These are phyloP conservation scores for Noccaea bulbosa DNA, from an alignment of 345 rosid genomes.

Conservation along the genomic window DNA sequence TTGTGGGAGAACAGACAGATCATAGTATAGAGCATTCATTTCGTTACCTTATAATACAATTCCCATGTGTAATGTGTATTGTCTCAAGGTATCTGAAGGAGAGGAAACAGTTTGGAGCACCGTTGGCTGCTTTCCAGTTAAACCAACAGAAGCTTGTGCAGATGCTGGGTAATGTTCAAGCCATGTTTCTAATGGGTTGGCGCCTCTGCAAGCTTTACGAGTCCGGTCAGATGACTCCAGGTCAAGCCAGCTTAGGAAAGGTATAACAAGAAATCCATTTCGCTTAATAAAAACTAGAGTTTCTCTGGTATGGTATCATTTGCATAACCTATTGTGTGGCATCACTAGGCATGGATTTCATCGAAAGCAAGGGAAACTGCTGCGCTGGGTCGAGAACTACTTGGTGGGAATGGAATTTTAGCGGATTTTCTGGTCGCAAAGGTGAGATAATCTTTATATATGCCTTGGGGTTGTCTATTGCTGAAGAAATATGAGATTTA, in stretches of 20 bases:
- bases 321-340: slow-evolving; percentile 12
- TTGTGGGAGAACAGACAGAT: slow-evolving; percentile 18
- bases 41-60: not conserved
- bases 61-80: slow-evolving; percentile 6
- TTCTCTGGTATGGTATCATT: not conserved
- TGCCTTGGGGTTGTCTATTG: not conserved
- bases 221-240: slow-evolving; percentile 81
- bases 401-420: slow-evolving; percentile 92
- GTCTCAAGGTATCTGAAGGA: slow-evolving; percentile 76
- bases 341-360: slow-evolving; percentile 78
- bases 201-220: slow-evolving; percentile 94
- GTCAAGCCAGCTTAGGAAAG: slow-evolving; percentile 98
- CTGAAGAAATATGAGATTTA: not conserved
- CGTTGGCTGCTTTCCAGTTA: slow-evolving; percentile 88
- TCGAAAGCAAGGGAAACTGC: slow-evolving; percentile 80
- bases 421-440: slow-evolving; percentile 93
- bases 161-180: slow-evolving; percentile 90
- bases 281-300: not conserved
- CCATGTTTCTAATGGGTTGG: slow-evolving; percentile 94
- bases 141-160: slow-evolving; percentile 91
- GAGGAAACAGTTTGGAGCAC: slow-evolving; percentile 98
- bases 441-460: slow-evolving; percentile 48
- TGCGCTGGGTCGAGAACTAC: slow-evolving; percentile 82
- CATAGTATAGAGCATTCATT: slow-evolving; percentile 12
- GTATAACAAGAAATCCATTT: slow-evolving; percentile 46